Base-by-base conservation (phyloP, 129 eudicot species). In the Rutidosis leptorrhynchoides region DNA sequence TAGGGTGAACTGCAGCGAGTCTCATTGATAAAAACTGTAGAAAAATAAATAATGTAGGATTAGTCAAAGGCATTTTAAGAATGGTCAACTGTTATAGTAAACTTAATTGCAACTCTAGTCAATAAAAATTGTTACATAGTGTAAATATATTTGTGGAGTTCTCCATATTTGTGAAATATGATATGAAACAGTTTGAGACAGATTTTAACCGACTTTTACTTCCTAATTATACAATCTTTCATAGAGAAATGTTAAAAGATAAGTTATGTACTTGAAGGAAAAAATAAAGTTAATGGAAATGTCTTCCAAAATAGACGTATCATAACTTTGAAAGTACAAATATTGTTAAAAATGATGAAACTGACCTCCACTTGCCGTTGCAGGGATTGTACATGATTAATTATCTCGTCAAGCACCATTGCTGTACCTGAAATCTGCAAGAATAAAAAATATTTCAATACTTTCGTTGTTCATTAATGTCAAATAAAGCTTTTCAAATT, bases 291-390 rank as follows among this genome's bases (percentile, higher is more conserved):
- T 45, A 17, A 16, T 1, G 24, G 10, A 49, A 49, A 49, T 15
- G 55, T 49, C 23, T 49, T 7, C 29, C 16, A 54, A 10, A n/a
- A n/a, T n/a, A 21, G 62, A 3, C 12, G 1, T 3, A 12, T 45
- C 57, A 43, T 23, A 25, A 27, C 37, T 29, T 9, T 14, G 22
- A n/a, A 70, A 43, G 30, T 66, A 43, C 12, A 29, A 30, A 21
- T 53, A 23, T 60, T 54, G 40, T 10, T n/a, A 64, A 8, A 52
- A 30, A 37, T 19, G 24, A 54, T 49, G 24, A 22, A 70, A 54
- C 80, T 68, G 25, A 88, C 99, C 99, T 93, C 99, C 68, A 89
- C 99, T 86, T 93, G 96, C 32, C 79, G 89, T 63, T 89, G 96
- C 67, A 89, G 76, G 70, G 80, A 67, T 76, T 85, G 96, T 20